A percentile compares a stretch with the other conserved stretches of the same genome.
Evolutionary conservation across 2,329 filamentous ascomycete genomes (phyloP).

Genomic region (Cladophialophora psammophila): DNA sequence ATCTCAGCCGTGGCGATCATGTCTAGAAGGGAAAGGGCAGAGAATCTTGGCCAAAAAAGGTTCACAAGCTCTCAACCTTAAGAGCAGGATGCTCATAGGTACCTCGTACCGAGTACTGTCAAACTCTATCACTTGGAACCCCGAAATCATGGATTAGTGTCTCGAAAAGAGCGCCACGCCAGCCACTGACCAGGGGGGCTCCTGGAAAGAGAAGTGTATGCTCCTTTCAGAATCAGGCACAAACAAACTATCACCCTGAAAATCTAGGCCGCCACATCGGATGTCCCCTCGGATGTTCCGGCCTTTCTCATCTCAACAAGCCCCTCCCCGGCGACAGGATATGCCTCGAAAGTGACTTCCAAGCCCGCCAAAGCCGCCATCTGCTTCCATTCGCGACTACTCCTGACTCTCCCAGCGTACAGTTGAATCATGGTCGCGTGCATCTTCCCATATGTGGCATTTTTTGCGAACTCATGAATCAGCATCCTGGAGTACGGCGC

Average conservation of each 20-base stretch:
- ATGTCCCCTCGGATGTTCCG: background rate
- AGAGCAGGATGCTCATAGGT: background rate
- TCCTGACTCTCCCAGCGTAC: constrained; percentile 47
- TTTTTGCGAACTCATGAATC: constrained; percentile 49
- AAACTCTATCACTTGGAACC: background rate
- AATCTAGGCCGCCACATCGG: background rate
- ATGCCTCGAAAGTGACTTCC: constrained; percentile 48
- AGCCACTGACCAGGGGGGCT: background rate
- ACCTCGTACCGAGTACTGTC: background rate
- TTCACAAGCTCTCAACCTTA: no score
- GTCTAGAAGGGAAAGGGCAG: no score
- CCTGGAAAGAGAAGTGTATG: background rate
- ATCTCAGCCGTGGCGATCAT: background rate
- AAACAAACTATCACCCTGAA: background rate
- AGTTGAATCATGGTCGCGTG: constrained; percentile 50
- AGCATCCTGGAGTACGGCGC: constrained; percentile 45
- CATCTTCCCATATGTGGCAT: constrained; percentile 46
- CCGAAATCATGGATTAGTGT: background rate
- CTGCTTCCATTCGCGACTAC: constrained; percentile 47
- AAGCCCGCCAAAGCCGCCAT: constrained; percentile 46
- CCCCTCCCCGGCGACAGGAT: constrained; percentile 45
- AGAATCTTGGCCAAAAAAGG: no score
- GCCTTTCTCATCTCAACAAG: constrained; percentile 48
- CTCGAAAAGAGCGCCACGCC: background rate
- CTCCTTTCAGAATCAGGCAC: background rate